Evolutionary conservation across 345 rosid species (phyloP).

Genomic region (Clarkia xantiana): DNA sequence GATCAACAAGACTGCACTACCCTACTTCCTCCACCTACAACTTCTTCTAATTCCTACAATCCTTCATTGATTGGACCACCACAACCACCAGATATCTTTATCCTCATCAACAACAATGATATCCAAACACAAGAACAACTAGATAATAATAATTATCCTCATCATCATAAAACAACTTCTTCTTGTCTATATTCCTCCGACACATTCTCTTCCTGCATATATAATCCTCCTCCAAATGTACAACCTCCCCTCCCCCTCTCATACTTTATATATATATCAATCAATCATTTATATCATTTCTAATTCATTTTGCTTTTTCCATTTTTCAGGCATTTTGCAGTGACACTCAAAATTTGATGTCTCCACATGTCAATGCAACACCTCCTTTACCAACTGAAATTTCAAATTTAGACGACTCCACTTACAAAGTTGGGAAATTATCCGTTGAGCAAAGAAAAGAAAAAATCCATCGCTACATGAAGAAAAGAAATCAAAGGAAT

Average conservation of each 20-base stretch:
- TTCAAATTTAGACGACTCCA: conserved; percentile 59
- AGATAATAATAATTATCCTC: conserved; percentile 50
- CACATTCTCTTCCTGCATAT: conserved; percentile 24
- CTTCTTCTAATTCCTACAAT: neutral
- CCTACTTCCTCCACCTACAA: too few species aligned
- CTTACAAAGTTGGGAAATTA: conserved; percentile 58
- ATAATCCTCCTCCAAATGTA: conserved; percentile 37
- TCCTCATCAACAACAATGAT: conserved; percentile 31
- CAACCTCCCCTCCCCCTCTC: conserved; percentile 5
- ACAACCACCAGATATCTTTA: conserved; percentile 40
- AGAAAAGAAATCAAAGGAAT: conserved; percentile 87
- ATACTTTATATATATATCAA: too few species aligned
- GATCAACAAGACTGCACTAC: too few species aligned
- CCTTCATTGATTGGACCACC: conserved; percentile 23
- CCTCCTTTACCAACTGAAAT: conserved; percentile 46
- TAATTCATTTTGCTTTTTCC: neutral
- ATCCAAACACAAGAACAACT: conserved; percentile 36
- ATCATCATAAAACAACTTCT: too few species aligned
- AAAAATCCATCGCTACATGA: conserved; percentile 84
- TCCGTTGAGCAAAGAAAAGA: conserved; percentile 83
- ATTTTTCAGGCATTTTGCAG: conserved; percentile 28
- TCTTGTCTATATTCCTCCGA: conserved; percentile 46
- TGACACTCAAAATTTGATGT: conserved; percentile 35
- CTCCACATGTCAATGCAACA: conserved; percentile 15
- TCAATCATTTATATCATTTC: neutral